phyloP scores from a whole-genome alignment of 345 rosid genomes.

The Lumnitzera littorea region DNA sequence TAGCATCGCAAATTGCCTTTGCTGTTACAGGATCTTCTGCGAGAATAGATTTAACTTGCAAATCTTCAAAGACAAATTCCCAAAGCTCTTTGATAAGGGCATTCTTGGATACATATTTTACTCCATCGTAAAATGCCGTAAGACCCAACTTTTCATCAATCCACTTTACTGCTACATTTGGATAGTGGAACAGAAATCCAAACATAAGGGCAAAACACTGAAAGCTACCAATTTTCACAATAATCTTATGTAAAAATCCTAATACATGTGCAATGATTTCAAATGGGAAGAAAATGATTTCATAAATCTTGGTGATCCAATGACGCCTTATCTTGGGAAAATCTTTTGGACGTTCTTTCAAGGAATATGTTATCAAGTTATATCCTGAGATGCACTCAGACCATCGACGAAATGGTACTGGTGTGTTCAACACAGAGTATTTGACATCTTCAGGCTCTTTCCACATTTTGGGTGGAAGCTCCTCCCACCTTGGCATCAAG shows the following conservation, averaged over 20 bases:
- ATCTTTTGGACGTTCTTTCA: constrained; percentile 13
- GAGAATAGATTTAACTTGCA: constrained; percentile 22
- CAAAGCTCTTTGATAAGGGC: constrained; percentile 41
- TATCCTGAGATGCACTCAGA: constrained; percentile 33
- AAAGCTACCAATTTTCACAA: not conserved
- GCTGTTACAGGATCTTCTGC: constrained; percentile 39
- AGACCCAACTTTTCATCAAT: constrained; percentile 13
- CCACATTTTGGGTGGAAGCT: no score
- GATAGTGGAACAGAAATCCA: not conserved
- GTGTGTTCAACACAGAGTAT: constrained; percentile 17
- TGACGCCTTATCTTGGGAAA: constrained; percentile 21
- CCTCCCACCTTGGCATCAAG: no score
- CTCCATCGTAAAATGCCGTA: constrained; percentile 25
- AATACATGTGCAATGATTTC: constrained; percentile 10
- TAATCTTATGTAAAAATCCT: no score
- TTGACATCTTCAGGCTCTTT: no score
- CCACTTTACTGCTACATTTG: not conserved
- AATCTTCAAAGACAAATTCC: constrained; percentile 37
- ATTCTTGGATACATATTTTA: constrained; percentile 23
- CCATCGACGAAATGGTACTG: constrained; percentile 41
- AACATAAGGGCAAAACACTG: not conserved
- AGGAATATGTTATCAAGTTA: constrained; percentile 47
- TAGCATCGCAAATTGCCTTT: constrained; percentile 37
- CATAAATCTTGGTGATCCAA: not conserved
- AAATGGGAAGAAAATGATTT: not conserved